A percentile compares a stretch with the other conserved stretches of the same genome.
Evolutionary conservation across 2,329 filamentous ascomycete genomes (phyloP).

Genomic region (Xylaria sp.): DNA sequence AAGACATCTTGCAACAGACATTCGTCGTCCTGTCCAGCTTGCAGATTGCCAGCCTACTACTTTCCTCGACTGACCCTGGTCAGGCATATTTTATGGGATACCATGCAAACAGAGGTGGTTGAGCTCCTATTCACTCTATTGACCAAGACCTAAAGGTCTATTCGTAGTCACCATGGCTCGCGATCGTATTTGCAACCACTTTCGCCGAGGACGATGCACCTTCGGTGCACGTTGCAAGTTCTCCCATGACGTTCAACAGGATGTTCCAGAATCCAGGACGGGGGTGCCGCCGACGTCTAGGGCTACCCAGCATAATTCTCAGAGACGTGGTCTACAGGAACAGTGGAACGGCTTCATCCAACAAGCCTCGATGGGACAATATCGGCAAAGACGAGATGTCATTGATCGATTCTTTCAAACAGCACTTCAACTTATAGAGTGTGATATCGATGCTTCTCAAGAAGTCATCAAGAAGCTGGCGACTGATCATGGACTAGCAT

Average conservation of each 20-base stretch:
- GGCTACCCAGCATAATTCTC: not conserved
- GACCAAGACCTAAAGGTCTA: not conserved
- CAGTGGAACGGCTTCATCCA: slow-evolving; percentile 12
- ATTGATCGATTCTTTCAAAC: slow-evolving; percentile 35
- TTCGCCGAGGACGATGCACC: slow-evolving; percentile 12
- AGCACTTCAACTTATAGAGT: slow-evolving; percentile 36
- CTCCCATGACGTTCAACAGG: slow-evolving; percentile 9
- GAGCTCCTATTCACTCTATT: not conserved
- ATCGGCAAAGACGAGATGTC: not conserved
- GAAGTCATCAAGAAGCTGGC: slow-evolving; percentile 36
- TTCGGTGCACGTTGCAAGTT: slow-evolving; percentile 19
- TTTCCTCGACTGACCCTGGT: too few species aligned
- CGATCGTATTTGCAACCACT: slow-evolving; percentile 4
- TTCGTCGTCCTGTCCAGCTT: not conserved
- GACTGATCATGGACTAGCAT: slow-evolving; percentile 33
- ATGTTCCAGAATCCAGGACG: not conserved
- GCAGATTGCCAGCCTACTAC: not conserved
- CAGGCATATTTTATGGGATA: not conserved
- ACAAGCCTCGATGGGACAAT: slow-evolving; percentile 3
- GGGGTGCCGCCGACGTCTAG: not conserved
- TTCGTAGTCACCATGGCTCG: not conserved
- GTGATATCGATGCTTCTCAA: slow-evolving; percentile 36
- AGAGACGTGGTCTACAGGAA: slow-evolving; percentile 13
- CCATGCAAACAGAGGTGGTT: not conserved
- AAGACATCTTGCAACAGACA: too few species aligned